Conservation (phyloP, 805 yeast species). For the Candida odintsovae region DNA sequence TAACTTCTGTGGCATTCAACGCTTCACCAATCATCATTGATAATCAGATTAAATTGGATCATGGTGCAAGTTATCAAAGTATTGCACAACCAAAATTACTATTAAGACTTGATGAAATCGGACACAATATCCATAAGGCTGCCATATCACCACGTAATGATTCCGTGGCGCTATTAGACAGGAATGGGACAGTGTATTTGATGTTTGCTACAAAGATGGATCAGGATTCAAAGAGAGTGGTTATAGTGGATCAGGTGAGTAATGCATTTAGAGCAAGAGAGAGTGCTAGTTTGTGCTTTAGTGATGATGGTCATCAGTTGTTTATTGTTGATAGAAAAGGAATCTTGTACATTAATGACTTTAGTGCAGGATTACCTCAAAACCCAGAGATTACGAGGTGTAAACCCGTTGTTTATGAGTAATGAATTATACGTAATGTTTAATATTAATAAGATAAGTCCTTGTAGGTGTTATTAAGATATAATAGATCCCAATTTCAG, state of each 20-base stretch:
- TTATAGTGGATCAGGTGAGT: constrained; percentile 68
- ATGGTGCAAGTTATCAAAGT: constrained; percentile 21
- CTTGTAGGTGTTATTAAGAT: no score
- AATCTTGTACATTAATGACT: constrained; percentile 70
- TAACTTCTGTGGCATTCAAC: constrained; percentile 56
- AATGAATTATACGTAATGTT: background rate
- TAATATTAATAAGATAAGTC: no score
- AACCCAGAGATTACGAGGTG: constrained; percentile 9
- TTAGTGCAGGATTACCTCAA: constrained; percentile 73
- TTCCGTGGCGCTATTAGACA: constrained; percentile 73
- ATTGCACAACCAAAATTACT: constrained; percentile 58
- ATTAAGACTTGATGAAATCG: constrained; percentile 70
- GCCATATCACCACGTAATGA: constrained; percentile 83
- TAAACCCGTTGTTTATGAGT: constrained; percentile 2
- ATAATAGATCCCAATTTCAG: no score
- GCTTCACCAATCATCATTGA: constrained; percentile 66
- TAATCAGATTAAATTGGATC: constrained; percentile 37
- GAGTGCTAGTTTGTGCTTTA: constrained; percentile 74
- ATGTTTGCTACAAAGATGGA: constrained; percentile 58
- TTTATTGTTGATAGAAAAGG: constrained; percentile 81
- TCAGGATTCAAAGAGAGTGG: constrained; percentile 42
- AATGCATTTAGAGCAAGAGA: constrained; percentile 67
- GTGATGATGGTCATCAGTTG: constrained; percentile 75
- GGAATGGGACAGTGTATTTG: constrained; percentile 69
- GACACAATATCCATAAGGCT: constrained; percentile 68